Conservation (phyloP, 257 asterid genomes). For the Solanum habrochaites region DNA sequence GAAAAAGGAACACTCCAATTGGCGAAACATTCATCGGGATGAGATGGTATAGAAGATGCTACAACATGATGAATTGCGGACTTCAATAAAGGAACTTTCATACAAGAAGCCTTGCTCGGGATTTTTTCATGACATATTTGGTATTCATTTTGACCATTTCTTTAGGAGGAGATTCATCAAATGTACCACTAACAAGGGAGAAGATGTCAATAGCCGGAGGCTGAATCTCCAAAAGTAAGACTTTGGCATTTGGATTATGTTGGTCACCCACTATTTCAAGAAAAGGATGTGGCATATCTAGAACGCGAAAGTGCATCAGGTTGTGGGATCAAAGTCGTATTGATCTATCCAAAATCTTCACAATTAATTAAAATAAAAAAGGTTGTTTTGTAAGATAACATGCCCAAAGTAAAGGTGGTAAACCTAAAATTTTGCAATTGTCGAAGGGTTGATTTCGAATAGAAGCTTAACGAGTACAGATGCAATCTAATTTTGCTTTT, state of each 20-base stretch:
- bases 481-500: neutral
- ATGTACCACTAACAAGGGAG: neutral
- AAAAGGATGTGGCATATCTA: neutral
- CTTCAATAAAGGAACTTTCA: neutral
- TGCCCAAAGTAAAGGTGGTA: neutral
- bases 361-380: too few relatives aligned
- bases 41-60: neutral
- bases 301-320: neutral
- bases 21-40: neutral
- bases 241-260: neutral
- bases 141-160: neutral
- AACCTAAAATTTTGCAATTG: neutral
- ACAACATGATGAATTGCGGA: neutral
- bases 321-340: neutral
- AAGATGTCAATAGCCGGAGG: neutral
- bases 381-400: neutral
- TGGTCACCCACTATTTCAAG: neutral
- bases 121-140: neutral
- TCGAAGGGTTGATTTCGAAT: neutral
- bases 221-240: neutral
- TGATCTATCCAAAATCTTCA: neutral
- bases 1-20: neutral
- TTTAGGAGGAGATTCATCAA: neutral
- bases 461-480: neutral
- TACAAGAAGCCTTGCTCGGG: neutral